Conservation (phyloP, 2,329 filamentous ascomycete genomes). For the Aspergillus pseudonomiae region DNA sequence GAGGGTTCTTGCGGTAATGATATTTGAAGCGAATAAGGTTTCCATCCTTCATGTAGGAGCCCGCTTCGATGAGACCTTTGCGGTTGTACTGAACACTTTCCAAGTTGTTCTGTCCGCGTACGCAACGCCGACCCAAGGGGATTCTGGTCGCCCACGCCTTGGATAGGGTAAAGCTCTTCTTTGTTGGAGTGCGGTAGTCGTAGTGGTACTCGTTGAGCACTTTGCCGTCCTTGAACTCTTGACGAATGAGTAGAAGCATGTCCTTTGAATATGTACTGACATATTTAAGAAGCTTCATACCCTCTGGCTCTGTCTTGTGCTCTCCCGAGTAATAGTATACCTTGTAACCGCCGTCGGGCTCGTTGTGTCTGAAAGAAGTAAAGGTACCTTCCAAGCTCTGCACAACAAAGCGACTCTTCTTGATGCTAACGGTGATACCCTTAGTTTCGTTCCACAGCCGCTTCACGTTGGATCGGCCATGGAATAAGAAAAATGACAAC, state of each 20-base stretch:
- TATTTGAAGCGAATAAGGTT: conserved; percentile 59
- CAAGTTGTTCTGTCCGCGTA: conserved; percentile 48
- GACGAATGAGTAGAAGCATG: conserved; percentile 48
- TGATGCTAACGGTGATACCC: conserved; percentile 52
- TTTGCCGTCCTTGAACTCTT: conserved; percentile 50
- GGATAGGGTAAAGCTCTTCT: conserved; percentile 30
- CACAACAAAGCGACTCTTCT: conserved; percentile 52
- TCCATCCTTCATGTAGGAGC: conserved; percentile 56
- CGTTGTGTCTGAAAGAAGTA: conserved; percentile 53
- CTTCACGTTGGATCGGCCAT: conserved; percentile 53
- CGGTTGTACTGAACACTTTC: conserved; percentile 56
- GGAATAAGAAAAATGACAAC: conserved; percentile 53
- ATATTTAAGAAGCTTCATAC: conserved; percentile 44
- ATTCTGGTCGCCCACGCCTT: conserved; percentile 37
- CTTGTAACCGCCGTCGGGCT: conserved; percentile 43
- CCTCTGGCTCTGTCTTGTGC: conserved; percentile 50
- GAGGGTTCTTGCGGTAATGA: conserved; percentile 57
- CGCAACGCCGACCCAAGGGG: conserved; percentile 51
- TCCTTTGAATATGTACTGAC: conserved; percentile 53
- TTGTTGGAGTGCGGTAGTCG: conserved; percentile 40
- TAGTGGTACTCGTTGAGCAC: conserved; percentile 54
- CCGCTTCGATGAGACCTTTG: conserved; percentile 56
- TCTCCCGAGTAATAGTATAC: conserved; percentile 44
- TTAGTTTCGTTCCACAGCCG: conserved; percentile 53
- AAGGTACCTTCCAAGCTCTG: conserved; percentile 52